Evolutionary conservation across 345 rosid genomes (phyloP), one percentile per base, ranked within the genome.

Genomic region (Camelina sativa): DNA sequence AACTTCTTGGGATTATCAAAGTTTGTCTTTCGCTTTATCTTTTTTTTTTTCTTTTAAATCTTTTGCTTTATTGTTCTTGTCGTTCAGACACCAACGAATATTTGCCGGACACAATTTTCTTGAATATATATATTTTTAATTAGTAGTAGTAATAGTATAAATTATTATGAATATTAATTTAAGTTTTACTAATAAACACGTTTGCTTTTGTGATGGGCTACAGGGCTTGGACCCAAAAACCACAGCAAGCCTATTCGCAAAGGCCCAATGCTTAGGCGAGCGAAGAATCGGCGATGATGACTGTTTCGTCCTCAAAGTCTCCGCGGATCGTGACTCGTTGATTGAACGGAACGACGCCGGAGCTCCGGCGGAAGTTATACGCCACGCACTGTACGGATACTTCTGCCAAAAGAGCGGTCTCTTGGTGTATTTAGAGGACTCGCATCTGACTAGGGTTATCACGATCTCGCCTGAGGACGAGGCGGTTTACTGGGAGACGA

Each of bases 371-470:
- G 97, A 91, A 75, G 93, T 90, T 56, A 86, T 95, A 10, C 84
- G 99, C 57, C 99, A 95, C 73, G 91, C 93, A 2, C 65, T 95
- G 1, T 92, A 91, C 56, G 99, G 99, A n/a, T 95, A 95, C 62
- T 95, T 95, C 76, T 85, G 89, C 83, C 99, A 95, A 47, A 95
- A 84, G 79, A 95, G 91, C 68, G 99, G 99, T 12, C 80, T 94
- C 3, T 74, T 94, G 5, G 78, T 94, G 19, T 92, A 94, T 77
- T 20, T 91, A 28, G 99, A 94, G 65, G 99, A 94, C 76, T 94
- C 99, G 0, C 96, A 94, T 55, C 87, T 94, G 32, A 90, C 93
- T 3, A 82, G 99, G 20, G 98, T 91, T 1, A 84, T 69, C 13
- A 83, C 87, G n/a, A 86, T 82, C 7, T 82, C 88, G 28, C 85